phyloP scores from a whole-genome alignment of 768 basidiomycete genomes.

The Pleurotus salmoneostramineus region DNA sequence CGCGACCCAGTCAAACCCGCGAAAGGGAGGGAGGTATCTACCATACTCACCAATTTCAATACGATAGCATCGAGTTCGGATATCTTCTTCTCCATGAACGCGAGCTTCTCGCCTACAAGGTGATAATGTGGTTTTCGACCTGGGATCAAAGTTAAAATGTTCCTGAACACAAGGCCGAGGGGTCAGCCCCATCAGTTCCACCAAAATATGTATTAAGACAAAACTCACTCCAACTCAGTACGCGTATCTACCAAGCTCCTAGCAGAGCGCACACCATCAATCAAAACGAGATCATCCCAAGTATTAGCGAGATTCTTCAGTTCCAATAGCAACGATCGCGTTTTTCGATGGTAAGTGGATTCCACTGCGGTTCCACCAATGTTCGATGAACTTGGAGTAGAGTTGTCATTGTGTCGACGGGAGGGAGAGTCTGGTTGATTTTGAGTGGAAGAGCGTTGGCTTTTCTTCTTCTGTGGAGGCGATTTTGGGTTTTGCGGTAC shows the following conservation, averaged over 20 bases:
- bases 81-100: constrained; percentile 63
- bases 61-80: constrained; percentile 54
- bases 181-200: background rate
- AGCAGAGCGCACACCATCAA: constrained; percentile 77
- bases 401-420: constrained; percentile 35
- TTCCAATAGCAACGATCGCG: constrained; percentile 66
- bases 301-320: constrained; percentile 56
- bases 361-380: no score
- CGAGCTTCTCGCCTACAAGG: constrained; percentile 63
- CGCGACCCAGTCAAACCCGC: background rate
- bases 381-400: no score
- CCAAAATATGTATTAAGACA: background rate
- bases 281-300: constrained; percentile 81
- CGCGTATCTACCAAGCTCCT: constrained; percentile 70
- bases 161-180: constrained; percentile 35
- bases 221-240: constrained; percentile 79
- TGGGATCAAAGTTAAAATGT: constrained; percentile 55
- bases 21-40: background rate
- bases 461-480: background rate
- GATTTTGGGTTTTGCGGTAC: constrained; percentile 34
- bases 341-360: constrained; percentile 78
- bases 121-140: constrained; percentile 52
- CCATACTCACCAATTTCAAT: constrained; percentile 65
- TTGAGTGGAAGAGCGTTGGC: background rate
- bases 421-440: constrained; percentile 31